phyloP scores from a whole-genome alignment of 139 green algal genomes.

The Haematococcus sp. region DNA sequence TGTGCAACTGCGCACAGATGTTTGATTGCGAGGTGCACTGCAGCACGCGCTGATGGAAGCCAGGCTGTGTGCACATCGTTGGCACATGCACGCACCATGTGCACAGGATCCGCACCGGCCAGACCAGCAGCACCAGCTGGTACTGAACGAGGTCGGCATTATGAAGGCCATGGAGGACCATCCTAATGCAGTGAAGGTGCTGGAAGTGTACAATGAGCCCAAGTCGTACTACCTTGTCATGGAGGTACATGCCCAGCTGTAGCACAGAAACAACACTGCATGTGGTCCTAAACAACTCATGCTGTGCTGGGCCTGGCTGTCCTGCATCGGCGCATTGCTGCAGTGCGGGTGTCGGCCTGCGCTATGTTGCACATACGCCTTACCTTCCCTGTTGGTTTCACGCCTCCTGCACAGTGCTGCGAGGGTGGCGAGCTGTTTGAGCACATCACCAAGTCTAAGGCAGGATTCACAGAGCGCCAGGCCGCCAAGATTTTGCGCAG shows the following conservation, averaged over 20 bases:
- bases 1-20: too few species aligned
- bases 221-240: constrained; percentile 57
- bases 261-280: background rate
- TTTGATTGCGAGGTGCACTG: too few species aligned
- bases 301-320: background rate
- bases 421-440: constrained; percentile 63
- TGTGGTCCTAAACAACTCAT: background rate
- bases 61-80: too few species aligned
- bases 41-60: too few species aligned
- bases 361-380: too few species aligned
- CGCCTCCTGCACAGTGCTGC: constrained; percentile 12
- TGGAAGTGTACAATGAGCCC: constrained; percentile 48
- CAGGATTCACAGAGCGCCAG: constrained; percentile 45
- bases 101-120: background rate
- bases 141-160: constrained; percentile 47
- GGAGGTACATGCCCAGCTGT: constrained; percentile 20
- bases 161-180: constrained; percentile 49
- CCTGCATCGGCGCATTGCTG: too few species aligned
- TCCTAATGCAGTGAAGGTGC: constrained; percentile 45
- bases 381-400: too few species aligned
- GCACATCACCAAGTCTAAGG: constrained; percentile 46
- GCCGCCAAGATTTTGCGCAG: constrained; percentile 42
- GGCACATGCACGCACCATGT: background rate
- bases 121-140: constrained; percentile 1
- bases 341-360: too few species aligned